Base-by-base conservation (phyloP, 306 rosid species). In the Arachis stenosperma region DNA sequence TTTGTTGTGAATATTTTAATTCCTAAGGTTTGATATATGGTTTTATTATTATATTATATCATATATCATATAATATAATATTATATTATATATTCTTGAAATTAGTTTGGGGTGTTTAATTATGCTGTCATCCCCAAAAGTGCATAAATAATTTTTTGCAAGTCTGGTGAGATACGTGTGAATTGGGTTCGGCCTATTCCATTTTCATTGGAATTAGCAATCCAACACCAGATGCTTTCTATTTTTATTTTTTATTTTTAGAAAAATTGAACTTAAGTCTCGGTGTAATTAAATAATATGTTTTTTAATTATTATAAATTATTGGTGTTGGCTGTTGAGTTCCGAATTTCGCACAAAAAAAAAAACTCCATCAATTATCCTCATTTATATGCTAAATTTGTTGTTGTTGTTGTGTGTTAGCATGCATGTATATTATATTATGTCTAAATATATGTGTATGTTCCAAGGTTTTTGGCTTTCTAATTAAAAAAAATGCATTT, bases 401-500 rank as follows among this genome's bases (percentile, higher is more conserved):
- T 48, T 57, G 22, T 48, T 57, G 22, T 8, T 10, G 47, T 40
- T 61, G 79, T 63, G 74, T 68, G 70, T 54, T 68, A 48, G 75
- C 63, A 76, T 74, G 84, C 65, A 30, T 46, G 63, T 61, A 69
- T 67, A 40, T 40, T 69, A 52, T 52, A 13, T 13, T 33, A 5
- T 13, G 15, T 52, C 57, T 46, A 33, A 33, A 12, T 51, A 52
- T 52, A 13, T 47, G 7, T 17, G 43, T 63, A 50, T 76, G 48
- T 51, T 76, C 53, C 30, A 10, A 54, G 74, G 63, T 76, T 71
- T 59, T 56, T 61, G 61, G 44, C 61, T 67, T 67, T 69, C 62
- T 71, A 79, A 22, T 22, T 71, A 76, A 56, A 83, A 83, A 71
- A 39, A 75, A 42, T 79, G 50, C 46, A 57, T 47, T 76, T 76